These are phyloP conservation scores for Fraxinus quadrangulata DNA, from an alignment of 257 asterid species.

Conservation along the genomic window DNA sequence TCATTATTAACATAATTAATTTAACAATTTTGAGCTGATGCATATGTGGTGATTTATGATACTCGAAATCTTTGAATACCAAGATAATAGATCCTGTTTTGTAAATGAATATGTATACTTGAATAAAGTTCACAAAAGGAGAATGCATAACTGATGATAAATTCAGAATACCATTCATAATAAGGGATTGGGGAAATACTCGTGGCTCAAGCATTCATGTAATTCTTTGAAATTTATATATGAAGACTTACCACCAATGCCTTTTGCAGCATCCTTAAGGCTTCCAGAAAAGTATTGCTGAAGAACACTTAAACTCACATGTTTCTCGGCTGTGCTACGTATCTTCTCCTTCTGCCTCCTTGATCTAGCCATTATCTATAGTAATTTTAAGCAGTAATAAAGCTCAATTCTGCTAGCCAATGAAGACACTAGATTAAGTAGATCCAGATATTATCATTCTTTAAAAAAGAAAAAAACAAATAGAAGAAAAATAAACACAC, in stretches of 20 bases:
- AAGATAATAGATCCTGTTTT: background rate
- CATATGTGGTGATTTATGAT: background rate
- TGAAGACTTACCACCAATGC: constrained; percentile 66
- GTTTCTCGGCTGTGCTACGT: constrained; percentile 62
- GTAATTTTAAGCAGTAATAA: background rate
- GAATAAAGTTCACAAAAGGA: background rate
- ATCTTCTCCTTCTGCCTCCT: constrained; percentile 48
- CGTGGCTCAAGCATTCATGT: background rate
- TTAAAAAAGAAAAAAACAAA: background rate
- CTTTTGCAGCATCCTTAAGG: constrained; percentile 76
- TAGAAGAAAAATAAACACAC: background rate
- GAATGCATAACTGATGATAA: background rate
- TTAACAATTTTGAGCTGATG: background rate
- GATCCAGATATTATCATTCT: background rate
- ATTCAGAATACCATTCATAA: background rate
- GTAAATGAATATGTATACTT: background rate
- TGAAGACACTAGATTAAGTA: background rate
- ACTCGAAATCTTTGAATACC: background rate
- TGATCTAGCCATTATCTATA: constrained; percentile 36
- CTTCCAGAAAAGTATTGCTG: constrained; percentile 75
- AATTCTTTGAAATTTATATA: background rate
- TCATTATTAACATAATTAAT: background rate
- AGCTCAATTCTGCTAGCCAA: background rate
- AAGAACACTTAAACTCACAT: constrained; percentile 62
- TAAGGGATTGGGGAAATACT: background rate